Conservation (phyloP, 2,329 filamentous ascomycete species). For the Aspergillus fumigatus region DNA sequence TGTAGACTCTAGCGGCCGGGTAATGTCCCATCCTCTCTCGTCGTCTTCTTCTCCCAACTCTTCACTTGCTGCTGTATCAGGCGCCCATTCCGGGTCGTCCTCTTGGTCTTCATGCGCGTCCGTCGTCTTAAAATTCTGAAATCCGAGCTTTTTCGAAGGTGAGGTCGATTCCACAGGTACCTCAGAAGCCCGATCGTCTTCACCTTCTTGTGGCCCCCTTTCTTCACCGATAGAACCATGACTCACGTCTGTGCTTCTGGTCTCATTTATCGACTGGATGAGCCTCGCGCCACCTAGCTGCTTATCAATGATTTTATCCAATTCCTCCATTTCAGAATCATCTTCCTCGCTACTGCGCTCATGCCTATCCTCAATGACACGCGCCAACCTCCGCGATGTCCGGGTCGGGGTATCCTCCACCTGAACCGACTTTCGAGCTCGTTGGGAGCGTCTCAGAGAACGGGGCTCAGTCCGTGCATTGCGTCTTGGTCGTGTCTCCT, state of each 20-base stretch:
- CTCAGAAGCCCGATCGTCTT: background rate
- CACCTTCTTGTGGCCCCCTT: background rate
- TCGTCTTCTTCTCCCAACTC: background rate
- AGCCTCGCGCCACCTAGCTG: background rate
- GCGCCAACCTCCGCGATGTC: background rate
- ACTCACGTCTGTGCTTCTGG: background rate
- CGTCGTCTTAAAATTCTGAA: background rate
- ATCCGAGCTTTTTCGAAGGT: background rate
- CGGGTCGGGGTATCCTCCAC: background rate
- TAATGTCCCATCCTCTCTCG: background rate
- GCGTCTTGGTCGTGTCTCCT: background rate
- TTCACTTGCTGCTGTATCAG: background rate
- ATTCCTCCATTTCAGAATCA: background rate
- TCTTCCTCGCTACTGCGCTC: background rate
- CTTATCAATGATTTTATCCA: background rate
- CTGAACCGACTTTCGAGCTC: background rate
- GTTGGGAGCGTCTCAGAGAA: slow-evolving; percentile 12
- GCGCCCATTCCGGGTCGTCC: background rate
- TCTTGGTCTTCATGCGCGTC: background rate
- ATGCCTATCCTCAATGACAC: background rate
- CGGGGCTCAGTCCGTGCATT: background rate
- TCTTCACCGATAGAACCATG: background rate
- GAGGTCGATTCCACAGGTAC: background rate
- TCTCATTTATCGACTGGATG: background rate
- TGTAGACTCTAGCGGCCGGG: background rate